phyloP scores from a whole-genome alignment of 208 protist species.

The Entamoeba histolytica region DNA sequence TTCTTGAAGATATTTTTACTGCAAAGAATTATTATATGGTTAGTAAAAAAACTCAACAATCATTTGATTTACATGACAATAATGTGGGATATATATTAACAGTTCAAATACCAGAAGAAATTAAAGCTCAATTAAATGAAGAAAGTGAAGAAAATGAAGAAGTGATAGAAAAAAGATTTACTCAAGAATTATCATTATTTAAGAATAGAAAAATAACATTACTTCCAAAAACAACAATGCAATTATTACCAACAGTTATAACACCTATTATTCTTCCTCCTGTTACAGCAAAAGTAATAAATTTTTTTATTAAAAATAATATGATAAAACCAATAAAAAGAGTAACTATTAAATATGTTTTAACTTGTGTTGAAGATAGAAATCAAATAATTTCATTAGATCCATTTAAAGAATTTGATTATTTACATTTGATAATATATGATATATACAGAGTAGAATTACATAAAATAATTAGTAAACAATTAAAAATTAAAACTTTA shows the following conservation, averaged over 20 bases:
- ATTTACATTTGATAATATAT: background rate
- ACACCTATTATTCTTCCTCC: background rate
- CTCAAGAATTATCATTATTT: background rate
- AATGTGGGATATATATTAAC: background rate
- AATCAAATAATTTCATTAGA: background rate
- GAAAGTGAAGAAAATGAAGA: background rate
- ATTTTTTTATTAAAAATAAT: background rate
- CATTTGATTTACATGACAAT: background rate
- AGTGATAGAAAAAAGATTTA: background rate
- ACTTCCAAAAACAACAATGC: background rate
- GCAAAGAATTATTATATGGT: background rate
- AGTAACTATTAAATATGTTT: background rate
- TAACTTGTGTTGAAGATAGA: background rate
- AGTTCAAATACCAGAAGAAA: background rate
- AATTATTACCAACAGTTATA: background rate
- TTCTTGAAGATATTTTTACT: background rate
- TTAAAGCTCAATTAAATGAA: background rate
- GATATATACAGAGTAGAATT: background rate
- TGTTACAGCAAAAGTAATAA: background rate
- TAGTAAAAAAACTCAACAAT: background rate
- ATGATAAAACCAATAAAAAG: background rate
- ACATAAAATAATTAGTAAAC: background rate
- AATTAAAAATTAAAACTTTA: background rate
- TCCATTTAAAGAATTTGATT: background rate
- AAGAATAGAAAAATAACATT: background rate